Evolutionary conservation across 352 stramenopile genomes (phyloP).

Genomic region (Peronospora destructor): DNA sequence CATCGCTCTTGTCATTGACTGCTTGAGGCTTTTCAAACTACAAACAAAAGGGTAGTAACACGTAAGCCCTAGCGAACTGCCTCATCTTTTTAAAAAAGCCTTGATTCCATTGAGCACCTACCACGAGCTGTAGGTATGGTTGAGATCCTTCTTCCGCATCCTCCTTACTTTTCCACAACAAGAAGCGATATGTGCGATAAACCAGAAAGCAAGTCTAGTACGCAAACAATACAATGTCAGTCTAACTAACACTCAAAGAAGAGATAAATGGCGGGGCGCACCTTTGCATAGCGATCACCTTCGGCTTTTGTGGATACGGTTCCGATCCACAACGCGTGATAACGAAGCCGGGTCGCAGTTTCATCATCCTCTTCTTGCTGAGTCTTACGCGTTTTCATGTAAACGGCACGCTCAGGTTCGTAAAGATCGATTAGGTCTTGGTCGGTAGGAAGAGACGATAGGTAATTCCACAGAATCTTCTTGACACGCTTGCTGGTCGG

Average conservation of each 20-base stretch:
- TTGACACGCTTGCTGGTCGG: constrained; percentile 71
- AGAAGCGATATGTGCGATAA: constrained; percentile 69
- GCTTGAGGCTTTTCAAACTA: constrained; percentile 65
- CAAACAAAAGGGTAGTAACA: neutral
- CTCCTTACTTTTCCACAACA: constrained; percentile 74
- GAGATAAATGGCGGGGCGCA: constrained; percentile 9
- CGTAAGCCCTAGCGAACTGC: constrained; percentile 1
- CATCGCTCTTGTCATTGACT: constrained; percentile 54
- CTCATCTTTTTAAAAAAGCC: neutral
- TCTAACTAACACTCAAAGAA: neutral
- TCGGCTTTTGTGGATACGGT: constrained; percentile 55
- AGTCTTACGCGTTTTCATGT: constrained; percentile 39
- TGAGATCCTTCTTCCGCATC: constrained; percentile 53
- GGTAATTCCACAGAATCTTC: constrained; percentile 76
- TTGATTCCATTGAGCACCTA: constrained; percentile 21
- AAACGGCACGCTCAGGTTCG: constrained; percentile 53
- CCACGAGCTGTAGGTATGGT: constrained; percentile 53
- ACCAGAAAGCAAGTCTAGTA: constrained; percentile 47
- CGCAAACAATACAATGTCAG: constrained; percentile 9
- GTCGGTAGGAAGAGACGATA: constrained; percentile 74
- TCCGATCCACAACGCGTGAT: constrained; percentile 68
- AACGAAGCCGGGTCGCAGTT: constrained; percentile 41
- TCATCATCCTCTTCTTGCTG: constrained; percentile 47
- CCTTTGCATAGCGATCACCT: constrained; percentile 62
- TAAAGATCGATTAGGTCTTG: constrained; percentile 77